Evolutionary conservation across 1,139 yeast species (phyloP).

Genomic region (Suhomyces bribrorum): DNA sequence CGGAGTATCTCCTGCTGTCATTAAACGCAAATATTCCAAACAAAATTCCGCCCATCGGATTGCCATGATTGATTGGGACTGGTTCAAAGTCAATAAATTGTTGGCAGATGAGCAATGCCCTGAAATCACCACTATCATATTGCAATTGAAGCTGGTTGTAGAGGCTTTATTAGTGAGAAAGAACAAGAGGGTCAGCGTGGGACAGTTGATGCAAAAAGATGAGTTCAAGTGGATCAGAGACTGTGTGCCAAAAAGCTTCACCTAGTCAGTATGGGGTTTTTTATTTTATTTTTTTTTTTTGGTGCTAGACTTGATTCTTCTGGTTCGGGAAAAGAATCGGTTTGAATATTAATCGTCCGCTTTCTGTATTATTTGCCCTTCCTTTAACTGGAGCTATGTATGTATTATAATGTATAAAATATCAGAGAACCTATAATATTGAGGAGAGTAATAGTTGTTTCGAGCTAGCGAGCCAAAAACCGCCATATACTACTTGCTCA

Average conservation of each 20-base stretch:
- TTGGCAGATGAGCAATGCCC: constrained; percentile 18
- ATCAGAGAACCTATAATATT: too few relatives aligned
- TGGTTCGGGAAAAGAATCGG: too few relatives aligned
- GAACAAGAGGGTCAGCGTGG: constrained; percentile 28
- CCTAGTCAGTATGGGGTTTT: too few relatives aligned
- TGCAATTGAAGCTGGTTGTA: constrained; percentile 31
- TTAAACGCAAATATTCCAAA: constrained; percentile 51
- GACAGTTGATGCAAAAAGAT: constrained; percentile 8
- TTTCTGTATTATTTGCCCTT: too few relatives aligned
- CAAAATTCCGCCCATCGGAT: constrained; percentile 82
- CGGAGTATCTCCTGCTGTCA: constrained; percentile 47
- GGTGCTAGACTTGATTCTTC: too few relatives aligned
- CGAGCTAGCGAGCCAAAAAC: too few relatives aligned
- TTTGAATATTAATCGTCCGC: too few relatives aligned
- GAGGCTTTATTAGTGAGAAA: constrained; percentile 42
- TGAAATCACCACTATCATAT: constrained; percentile 26
- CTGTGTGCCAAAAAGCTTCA: constrained; percentile 15
- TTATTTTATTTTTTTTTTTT: too few relatives aligned
- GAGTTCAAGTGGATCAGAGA: constrained; percentile 26
- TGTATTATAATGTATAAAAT: not conserved
- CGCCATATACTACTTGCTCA: too few relatives aligned
- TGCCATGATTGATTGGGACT: constrained; percentile 90
- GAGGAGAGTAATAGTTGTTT: too few relatives aligned
- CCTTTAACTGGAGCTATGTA: not conserved
- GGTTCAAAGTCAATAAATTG: constrained; percentile 48